Evolutionary conservation across 1,284 basidiomycete genomes (phyloP), one percentile per base, ranked within the genome.

Genomic region (Tranzscheliella williamsii): DNA sequence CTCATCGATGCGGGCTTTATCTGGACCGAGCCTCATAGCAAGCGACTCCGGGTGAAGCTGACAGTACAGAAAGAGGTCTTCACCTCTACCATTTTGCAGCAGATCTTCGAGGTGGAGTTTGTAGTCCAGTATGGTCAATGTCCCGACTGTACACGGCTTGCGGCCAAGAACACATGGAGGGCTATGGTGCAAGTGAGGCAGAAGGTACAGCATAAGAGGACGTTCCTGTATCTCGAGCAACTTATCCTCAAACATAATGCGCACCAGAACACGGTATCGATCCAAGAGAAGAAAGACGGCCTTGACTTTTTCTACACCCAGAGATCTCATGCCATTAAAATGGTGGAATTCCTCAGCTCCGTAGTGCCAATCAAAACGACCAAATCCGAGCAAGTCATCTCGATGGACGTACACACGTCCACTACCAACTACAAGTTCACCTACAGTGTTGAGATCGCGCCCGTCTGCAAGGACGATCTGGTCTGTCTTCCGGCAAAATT

Each of bases 1-100:
- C 81, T 98, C 33, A 95, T 95, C 27, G 94, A 98, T 64, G 94
- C 94, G 0, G 90, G 91, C 63, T 98, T 98, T 78, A 91, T 98
- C 75, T 98, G 95, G 94, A 98, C 94, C 8, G 95, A 98, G 77
- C 94, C 94, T 2, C 94, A 98, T 80, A 92, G 89, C 41, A 94
- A 94, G 78, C 85, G 95, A 40, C 79, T 98, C 56, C 85, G 91
- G 42, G 86, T 98, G 58, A 95, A 95, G 58, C 81, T 98, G 71
- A 97, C 94, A 0, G 93, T 98, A 44, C 95, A 98, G 81, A 97
- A 98, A 81, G 95, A 98, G 83, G 91, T 95, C 34, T 85, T 98
- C 65, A 90, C 91, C 1, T 88, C 89, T 39, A 98, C 95, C 0
- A 90, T 98, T 71, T 82, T 98, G 33, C 94, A 98, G 79, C 95